These are phyloP conservation scores for Trichophyton schoenleinii DNA, from an alignment of 2,329 filamentous ascomycete species.

Conservation along the genomic window DNA sequence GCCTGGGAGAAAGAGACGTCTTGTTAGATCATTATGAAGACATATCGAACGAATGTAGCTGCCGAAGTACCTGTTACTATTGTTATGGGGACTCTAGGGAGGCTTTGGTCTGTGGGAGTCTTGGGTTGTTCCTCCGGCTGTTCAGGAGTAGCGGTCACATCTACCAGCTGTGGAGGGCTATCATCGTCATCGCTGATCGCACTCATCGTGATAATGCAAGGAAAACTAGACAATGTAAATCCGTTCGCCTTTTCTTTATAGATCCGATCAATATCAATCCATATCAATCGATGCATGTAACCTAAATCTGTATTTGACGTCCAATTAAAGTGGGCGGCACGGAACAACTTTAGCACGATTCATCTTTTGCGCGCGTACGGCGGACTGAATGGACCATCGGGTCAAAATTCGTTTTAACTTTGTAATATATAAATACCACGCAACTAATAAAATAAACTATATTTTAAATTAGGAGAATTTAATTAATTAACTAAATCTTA, in stretches of 20 bases:
- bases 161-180: conserved; percentile 33
- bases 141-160: conserved; percentile 22
- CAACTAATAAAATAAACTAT: no score
- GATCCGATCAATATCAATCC: no score
- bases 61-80: conserved; percentile 35
- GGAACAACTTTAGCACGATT: conserved; percentile 1
- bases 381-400: no score
- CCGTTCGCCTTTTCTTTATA: not conserved
- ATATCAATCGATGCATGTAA: no score
- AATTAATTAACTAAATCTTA: no score
- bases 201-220: not conserved
- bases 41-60: not conserved
- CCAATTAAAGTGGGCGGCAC: not conserved
- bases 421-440: no score
- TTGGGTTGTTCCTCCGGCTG: conserved; percentile 16
- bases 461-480: no score
- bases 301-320: not conserved
- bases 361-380: not conserved
- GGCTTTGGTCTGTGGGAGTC: conserved; percentile 17
- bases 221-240: not conserved
- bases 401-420: no score
- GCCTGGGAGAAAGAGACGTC: conserved; percentile 39
- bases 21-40: not conserved
- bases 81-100: conserved; percentile 37
- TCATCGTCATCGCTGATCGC: conserved; percentile 25